Percentiles rank a stretch among this genome's conserved stretches.
phyloP scores from a whole-genome alignment of 257 asterid genomes.

The Solanum tarijense region DNA sequence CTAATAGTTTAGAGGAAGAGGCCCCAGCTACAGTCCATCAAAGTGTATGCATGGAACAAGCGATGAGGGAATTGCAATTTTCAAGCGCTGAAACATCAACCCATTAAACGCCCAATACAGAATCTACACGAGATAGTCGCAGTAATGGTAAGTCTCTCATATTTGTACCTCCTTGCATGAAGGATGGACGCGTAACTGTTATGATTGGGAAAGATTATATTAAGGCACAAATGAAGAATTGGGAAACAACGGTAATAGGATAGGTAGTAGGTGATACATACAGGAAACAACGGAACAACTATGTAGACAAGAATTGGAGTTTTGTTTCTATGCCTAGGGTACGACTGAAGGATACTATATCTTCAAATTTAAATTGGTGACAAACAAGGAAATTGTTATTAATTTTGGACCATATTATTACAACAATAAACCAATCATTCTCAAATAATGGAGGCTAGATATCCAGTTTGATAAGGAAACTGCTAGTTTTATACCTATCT shows the following conservation, averaged over 20 bases:
- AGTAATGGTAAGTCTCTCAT: neutral
- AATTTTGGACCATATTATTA: neutral
- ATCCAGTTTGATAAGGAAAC: neutral
- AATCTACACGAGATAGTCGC: neutral
- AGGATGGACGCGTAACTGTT: too few relatives aligned
- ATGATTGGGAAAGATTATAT: neutral
- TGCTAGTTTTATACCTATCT: fast-evolving
- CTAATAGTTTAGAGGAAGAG: neutral
- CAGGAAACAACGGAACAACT: neutral
- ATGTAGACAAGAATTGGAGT: neutral
- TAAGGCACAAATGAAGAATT: neutral
- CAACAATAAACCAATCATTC: neutral
- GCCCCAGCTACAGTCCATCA: neutral
- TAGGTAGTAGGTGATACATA: neutral
- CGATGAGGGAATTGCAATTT: neutral
- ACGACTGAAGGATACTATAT: neutral
- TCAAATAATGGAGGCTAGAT: neutral
- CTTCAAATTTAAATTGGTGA: too few relatives aligned
- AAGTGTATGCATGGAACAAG: neutral
- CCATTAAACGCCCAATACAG: neutral
- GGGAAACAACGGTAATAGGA: neutral
- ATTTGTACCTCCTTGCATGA: neutral
- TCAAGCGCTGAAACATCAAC: neutral
- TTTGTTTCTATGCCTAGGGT: neutral
- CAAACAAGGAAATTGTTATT: neutral